Evolutionary conservation across 169 alveolate genomes (phyloP).

Genomic region (Cryptosporidium meleagridis): DNA sequence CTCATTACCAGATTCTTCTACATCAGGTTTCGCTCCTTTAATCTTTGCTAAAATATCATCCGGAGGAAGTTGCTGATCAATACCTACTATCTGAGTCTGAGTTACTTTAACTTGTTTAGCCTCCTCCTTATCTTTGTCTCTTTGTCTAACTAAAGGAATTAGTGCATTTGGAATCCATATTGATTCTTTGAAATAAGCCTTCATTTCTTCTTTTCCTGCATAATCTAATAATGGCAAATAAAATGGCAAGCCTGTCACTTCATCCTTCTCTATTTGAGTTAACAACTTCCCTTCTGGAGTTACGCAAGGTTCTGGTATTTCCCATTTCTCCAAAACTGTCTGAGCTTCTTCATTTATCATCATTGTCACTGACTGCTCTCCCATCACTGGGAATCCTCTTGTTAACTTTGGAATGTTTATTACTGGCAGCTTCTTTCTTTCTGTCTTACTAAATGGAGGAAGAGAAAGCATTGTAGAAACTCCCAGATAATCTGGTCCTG

Average conservation of each 20-base stretch:
- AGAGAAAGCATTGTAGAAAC: slow-evolving; percentile 66
- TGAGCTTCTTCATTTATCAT: slow-evolving; percentile 62
- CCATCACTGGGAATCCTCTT: slow-evolving; percentile 68
- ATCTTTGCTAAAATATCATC: slow-evolving; percentile 15
- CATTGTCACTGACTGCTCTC: slow-evolving; percentile 62
- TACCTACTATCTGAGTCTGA: background rate
- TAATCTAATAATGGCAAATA: slow-evolving; percentile 28
- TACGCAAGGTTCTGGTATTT: slow-evolving; percentile 62
- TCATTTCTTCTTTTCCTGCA: slow-evolving; percentile 50
- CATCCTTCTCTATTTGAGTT: slow-evolving; percentile 32
- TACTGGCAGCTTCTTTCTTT: slow-evolving; percentile 34
- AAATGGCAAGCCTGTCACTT: background rate
- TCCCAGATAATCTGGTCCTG: slow-evolving; percentile 66
- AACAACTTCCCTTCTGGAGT: slow-evolving; percentile 69
- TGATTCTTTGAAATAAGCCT: slow-evolving; percentile 66
- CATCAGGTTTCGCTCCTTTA: slow-evolving; percentile 41
- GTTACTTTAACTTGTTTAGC: slow-evolving; percentile 24
- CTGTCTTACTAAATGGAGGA: slow-evolving; percentile 57
- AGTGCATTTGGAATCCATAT: slow-evolving; percentile 70
- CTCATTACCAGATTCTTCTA: slow-evolving; percentile 17
- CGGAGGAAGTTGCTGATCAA: slow-evolving; percentile 30
- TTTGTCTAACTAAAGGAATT: slow-evolving; percentile 23
- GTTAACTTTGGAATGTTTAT: slow-evolving; percentile 50
- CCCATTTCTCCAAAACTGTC: slow-evolving; percentile 35
- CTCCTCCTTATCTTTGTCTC: slow-evolving; percentile 23